Percentiles rank a stretch among this genome's conserved stretches.
These are phyloP conservation scores for Phoma herbarum DNA, from an alignment of 2,329 filamentous ascomycete genomes.

Conservation along the genomic window DNA sequence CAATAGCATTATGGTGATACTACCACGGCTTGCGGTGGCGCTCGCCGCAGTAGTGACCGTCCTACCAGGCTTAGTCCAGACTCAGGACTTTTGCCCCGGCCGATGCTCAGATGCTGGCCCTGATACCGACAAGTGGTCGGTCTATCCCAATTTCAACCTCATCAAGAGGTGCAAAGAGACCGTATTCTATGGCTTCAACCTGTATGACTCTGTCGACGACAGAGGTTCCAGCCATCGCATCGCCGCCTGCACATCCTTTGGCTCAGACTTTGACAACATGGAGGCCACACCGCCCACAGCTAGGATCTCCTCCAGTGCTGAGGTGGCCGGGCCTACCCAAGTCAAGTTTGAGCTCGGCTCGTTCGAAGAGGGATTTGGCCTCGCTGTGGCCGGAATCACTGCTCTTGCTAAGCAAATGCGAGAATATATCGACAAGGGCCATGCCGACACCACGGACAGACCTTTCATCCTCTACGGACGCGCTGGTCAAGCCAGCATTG, in stretches of 20 bases:
- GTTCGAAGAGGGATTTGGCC: not conserved
- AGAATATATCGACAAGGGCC: not conserved
- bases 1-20: too few relatives aligned
- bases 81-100: too few relatives aligned
- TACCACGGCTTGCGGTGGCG: too few relatives aligned
- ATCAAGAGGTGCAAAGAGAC: not conserved
- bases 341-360: not conserved
- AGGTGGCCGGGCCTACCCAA: not conserved
- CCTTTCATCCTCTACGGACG: conserved; percentile 1
- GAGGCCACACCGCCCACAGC: not conserved
- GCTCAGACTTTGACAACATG: conserved; percentile 1
- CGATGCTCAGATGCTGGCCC: too few relatives aligned
- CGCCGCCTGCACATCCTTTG: not conserved
- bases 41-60: too few relatives aligned
- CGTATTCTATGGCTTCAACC: not conserved
- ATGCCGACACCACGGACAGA: not conserved
- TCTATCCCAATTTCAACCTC: too few relatives aligned
- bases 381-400: not conserved
- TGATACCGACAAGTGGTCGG: too few relatives aligned
- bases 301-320: not conserved
- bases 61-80: too few relatives aligned
- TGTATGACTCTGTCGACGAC: not conserved
- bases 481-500: not conserved
- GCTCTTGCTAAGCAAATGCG: not conserved
- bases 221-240: not conserved